Conservation (phyloP, 202 grass and related monocot species). For the Elaeis oleifera region DNA sequence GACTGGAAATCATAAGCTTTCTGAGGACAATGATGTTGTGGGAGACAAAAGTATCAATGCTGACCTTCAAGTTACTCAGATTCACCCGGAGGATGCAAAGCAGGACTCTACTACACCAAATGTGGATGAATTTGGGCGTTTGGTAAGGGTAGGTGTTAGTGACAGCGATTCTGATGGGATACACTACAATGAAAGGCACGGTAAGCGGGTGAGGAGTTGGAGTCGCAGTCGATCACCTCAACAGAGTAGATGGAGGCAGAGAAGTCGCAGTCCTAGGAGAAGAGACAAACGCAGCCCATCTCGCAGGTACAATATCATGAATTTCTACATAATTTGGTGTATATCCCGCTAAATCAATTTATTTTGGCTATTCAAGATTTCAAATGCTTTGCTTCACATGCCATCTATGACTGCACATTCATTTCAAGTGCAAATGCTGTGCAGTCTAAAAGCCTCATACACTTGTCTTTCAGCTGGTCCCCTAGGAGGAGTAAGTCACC, state of each 20-base stretch:
- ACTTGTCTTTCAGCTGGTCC: constrained; percentile 48
- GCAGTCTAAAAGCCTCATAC: constrained; percentile 17
- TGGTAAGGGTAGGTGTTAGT: constrained; percentile 38
- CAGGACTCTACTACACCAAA: constrained; percentile 27
- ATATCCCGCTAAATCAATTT: no score
- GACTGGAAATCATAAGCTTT: constrained; percentile 23
- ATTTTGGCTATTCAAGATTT: no score
- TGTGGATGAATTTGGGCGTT: constrained; percentile 30
- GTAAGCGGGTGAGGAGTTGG: constrained; percentile 30
- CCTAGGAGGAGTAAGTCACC: constrained; percentile 36
- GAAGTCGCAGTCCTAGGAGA: constrained; percentile 25
- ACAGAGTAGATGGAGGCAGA: constrained; percentile 11
- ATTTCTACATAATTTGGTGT: no score
- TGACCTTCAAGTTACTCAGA: constrained; percentile 26
- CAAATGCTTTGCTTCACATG: no score
- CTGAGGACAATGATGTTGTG: constrained; percentile 21
- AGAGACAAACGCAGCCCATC: constrained; percentile 20
- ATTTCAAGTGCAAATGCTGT: constrained; percentile 2
- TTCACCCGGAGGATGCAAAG: constrained; percentile 26
- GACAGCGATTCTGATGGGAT: constrained; percentile 37
- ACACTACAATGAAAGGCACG: constrained; percentile 28
- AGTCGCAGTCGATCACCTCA: constrained; percentile 38
- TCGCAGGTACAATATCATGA: constrained; percentile 27
- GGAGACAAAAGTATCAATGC: constrained; percentile 3
- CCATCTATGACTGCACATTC: no score